Evolutionary conservation across 2,329 filamentous ascomycete species (phyloP), one percentile per base, ranked within the genome.

Genomic region (Bertia moriformis): DNA sequence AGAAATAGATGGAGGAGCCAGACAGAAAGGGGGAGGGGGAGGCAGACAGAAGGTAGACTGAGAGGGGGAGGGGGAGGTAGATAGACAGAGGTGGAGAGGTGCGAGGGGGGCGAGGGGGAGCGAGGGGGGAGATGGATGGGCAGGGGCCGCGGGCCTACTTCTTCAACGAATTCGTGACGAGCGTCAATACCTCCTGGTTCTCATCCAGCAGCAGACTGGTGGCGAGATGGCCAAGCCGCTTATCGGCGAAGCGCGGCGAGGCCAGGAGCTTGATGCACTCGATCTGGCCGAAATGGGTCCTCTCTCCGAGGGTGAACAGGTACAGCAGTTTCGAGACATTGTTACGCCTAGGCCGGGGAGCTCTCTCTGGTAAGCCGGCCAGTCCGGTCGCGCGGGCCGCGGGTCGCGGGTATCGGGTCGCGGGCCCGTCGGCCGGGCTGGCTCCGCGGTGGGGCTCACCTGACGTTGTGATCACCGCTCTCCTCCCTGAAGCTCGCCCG

Each of bases 261-360:
- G 91, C 91, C 42, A 98, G 74, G 38, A 98, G 75, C 64, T 98
- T 98, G 53, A 98, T 72, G 61, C 91, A 98, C 75, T 98, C 91
- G 56, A 98, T 98, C 69, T 98, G 91, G 39, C 91, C 91, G 58
- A 98, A 98, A 62, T 98, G 91, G 41, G 91, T 98, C 53, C 91
- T 76, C 64, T 98, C 91, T 46, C 91, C 91, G 32, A 98, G 73
- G 1, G 91, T 98, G 61, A 98, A 98, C 43, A 98, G 84, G 59
- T 98, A 98, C 27, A 98, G 74, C 27, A 98, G 76, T 63, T 98
- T 98, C 43, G 91, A 88, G 51, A 98, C 91, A 72, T 98, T 98
- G 69, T 98, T 98, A 57, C 91, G 80, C 65, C 89, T 95, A 59
- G 41, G 35, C 19, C 18, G 35, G n/a, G n/a, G n/a, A n/a, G 20